Evolutionary conservation across 768 basidiomycete species (phyloP), one percentile per base, ranked within the genome.

Genomic region (Galerina sulciceps): DNA sequence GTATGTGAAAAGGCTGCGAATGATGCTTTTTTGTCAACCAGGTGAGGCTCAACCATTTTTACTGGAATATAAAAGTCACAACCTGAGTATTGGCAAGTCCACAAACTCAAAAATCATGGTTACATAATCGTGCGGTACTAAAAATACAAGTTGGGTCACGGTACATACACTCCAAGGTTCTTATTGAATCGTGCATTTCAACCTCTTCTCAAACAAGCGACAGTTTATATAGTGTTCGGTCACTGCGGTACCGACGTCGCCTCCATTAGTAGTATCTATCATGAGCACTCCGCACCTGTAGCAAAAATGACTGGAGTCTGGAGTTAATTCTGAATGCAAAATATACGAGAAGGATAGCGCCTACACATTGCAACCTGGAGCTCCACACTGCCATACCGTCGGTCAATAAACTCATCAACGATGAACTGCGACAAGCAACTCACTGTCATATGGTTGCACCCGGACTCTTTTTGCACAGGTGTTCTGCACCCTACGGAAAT

Each of bases 1-100:
- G 94, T 73, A 71, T 93, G 81, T 1, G 90, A 85, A 67, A 97
- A 87, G 6, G 81, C 76, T 1, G 84, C 71, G 65, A 88, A 88
- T 1, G 81, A 77, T 0, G 81, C 63, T 56, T 80, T 79, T 46
- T 68, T 69, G 66, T 86, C 83, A 15, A 82, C 78, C 10, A 81
- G 72, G 46, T 71, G 76, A 43, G 77, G 63, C 40, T 84, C 81
- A 36, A 76, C 78, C 81, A 84, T 83, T 36, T n/a, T 59, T 57
- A 45, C 51, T 37, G 44, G 14, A 54, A 23, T 23, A 47, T 42
- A n/a, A 37, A 36, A 35, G 5, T 4, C 36, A 44, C 20, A 34
- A 37, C n/a, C n/a, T n/a, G n/a, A 31, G 18, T 34, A 15, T 22
- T 20, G 34, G 15, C 15, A 20, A 52, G 53, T 20, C 11, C 20